Percentiles rank a stretch among this genome's conserved stretches.
Conservation (phyloP, 2,329 filamentous ascomycete genomes). For the Alternaria sp. region DNA sequence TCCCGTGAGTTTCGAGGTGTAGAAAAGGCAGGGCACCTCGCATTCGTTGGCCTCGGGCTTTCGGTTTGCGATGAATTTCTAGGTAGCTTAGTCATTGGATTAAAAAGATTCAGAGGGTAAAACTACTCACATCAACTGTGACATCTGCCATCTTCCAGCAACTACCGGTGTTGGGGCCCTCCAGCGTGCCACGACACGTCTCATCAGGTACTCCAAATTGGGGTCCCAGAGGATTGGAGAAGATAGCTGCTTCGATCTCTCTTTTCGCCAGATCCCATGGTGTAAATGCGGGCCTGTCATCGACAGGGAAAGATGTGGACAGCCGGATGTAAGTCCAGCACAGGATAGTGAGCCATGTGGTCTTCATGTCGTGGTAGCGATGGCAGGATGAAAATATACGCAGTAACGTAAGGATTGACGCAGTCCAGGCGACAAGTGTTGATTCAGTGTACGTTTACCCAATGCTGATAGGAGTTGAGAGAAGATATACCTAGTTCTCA, state of each 20-base stretch:
- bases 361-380: conserved; percentile 4
- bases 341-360: background rate
- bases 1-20: background rate
- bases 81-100: background rate
- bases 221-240: conserved; percentile 4
- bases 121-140: background rate
- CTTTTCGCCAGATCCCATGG: conserved; percentile 11
- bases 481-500: background rate
- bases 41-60: background rate
- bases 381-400: background rate
- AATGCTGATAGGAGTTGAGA: background rate
- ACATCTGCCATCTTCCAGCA: background rate
- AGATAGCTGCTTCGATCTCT: background rate
- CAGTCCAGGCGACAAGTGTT: background rate
- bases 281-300: conserved; percentile 11
- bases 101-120: background rate
- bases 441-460: background rate
- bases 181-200: background rate
- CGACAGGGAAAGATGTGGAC: conserved; percentile 7
- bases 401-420: background rate
- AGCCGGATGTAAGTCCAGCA: conserved; percentile 1
- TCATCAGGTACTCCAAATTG: background rate
- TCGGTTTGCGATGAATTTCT: background rate
- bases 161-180: background rate
- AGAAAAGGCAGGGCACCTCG: background rate